Conservation (phyloP, 306 rosid species). For the Dalbergia cultrata region DNA sequence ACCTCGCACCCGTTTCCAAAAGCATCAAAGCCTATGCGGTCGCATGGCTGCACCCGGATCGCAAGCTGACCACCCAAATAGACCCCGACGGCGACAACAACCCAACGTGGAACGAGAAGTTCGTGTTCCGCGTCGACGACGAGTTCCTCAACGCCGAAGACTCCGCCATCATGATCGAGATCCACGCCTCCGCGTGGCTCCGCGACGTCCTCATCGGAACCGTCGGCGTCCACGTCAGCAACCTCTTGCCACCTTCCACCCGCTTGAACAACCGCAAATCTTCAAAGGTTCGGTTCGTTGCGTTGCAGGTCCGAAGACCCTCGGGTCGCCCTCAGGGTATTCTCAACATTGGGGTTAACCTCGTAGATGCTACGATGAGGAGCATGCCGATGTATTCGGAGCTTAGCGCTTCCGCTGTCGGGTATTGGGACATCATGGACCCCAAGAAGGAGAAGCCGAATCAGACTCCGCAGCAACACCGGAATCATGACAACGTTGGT, state of each 20-base stretch:
- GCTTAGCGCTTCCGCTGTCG: conserved; percentile 61
- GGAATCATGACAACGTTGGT: neutral
- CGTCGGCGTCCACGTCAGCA: conserved; percentile 55
- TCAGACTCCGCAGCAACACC: no score
- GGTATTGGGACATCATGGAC: conserved; percentile 55
- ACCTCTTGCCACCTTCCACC: conserved; percentile 48
- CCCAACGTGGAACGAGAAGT: conserved; percentile 87
- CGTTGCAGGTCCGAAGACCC: conserved; percentile 77
- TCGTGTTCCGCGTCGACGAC: conserved; percentile 70
- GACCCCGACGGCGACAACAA: conserved; percentile 63
- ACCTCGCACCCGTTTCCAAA: conserved; percentile 61
- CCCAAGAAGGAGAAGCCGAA: conserved; percentile 32
- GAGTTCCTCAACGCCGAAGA: conserved; percentile 54
- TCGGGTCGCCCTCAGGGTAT: conserved; percentile 82
- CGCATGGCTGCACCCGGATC: conserved; percentile 74
- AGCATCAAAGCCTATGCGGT: conserved; percentile 74
- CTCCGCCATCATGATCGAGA: conserved; percentile 65
- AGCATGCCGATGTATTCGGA: conserved; percentile 80
- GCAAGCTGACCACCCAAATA: conserved; percentile 64
- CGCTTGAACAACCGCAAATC: conserved; percentile 42
- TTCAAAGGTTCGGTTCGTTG: conserved; percentile 57
- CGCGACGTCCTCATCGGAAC: conserved; percentile 68
- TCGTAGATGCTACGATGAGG: conserved; percentile 62
- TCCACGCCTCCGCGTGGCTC: conserved; percentile 72
- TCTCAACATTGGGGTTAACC: conserved; percentile 65